Percentiles rank a stretch among this genome's conserved stretches.
phyloP scores from a whole-genome alignment of 371 early-diverging fungal genomes.

The Syncephalastrum racemosum region DNA sequence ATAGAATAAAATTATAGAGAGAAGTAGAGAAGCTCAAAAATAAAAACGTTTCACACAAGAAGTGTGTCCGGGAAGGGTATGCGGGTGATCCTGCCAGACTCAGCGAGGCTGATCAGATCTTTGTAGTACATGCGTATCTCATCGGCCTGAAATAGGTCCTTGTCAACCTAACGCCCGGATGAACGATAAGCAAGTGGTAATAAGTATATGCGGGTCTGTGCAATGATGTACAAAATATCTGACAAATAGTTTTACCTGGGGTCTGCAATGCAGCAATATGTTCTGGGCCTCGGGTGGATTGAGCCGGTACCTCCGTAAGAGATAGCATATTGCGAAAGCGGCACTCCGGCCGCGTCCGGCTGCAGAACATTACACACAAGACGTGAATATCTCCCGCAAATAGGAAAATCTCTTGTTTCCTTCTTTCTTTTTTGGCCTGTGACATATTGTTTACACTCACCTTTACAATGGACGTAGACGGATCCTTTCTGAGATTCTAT shows the following conservation, averaged over 20 bases:
- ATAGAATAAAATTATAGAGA: too few relatives aligned
- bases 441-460: conserved; percentile 8
- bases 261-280: conserved; percentile 26
- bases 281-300: conserved; percentile 28
- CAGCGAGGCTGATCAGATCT: conserved; percentile 26
- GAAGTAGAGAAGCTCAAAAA: too few relatives aligned
- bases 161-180: conserved; percentile 27
- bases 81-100: conserved; percentile 26
- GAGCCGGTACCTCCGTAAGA: conserved; percentile 32
- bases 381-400: neutral
- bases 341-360: conserved; percentile 52
- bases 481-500: conserved; percentile 14
- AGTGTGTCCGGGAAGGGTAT: conserved; percentile 17
- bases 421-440: neutral
- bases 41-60: too few relatives aligned
- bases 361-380: conserved; percentile 4
- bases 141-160: conserved; percentile 31
- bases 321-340: conserved; percentile 40
- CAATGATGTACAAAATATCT: neutral
- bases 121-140: conserved; percentile 41
- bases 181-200: neutral
- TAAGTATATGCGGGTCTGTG: too few relatives aligned
- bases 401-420: neutral
- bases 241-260: conserved; percentile 26
- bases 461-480: conserved; percentile 51